Base-by-base conservation (phyloP, 163 green algal genomes). In the Scenedesmus sp. region DNA sequence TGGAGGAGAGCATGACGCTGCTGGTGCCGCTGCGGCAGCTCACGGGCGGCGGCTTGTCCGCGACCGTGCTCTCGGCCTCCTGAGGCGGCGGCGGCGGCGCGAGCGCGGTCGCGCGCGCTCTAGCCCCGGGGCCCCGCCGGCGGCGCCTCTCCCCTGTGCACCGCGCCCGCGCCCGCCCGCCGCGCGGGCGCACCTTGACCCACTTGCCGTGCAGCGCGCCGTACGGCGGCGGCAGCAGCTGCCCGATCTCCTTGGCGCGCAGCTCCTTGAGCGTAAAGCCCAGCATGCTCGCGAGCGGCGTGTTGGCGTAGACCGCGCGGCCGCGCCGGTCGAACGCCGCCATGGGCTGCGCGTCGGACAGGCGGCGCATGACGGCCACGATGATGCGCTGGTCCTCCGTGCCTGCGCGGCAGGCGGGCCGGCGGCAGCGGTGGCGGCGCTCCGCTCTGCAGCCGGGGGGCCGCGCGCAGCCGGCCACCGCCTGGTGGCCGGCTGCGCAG, bases 151-250 rank as follows among this genome's bases (percentile, higher is more conserved):
- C 11, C 4, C 18, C 17, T n/a, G 50, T n/a, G 50, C 18, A 13
- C 18, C 7, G 50, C 18, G 50, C 4, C 50, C 17, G 7, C 50
- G 10, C 20, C 50, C 18, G 24, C 39, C 39, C 39, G 39, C 39
- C 39, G 10, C 10, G 39, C 39, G 10, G 6, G 39, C 39, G 42
- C 56, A 86, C 82, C 77, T 58, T 71, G 51, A 87, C 67, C 58
- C 58, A 85, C 6, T 62, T 64, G 13, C 63, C 70, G 78, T 89
- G 85, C 64, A 89, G 60, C n/a, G 42, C 33, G 22, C 70, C 70
- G 70, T 85, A 85, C 9, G 85, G 85, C 42, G 82, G 67, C 31
- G 82, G 82, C 60, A 91, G 33, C 54, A 88, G 60, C 7, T 63
- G 67, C 26, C 34, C 65, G 57, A 89, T 83, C 29, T 84, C 67